phyloP scores from a whole-genome alignment of 1,284 basidiomycete genomes.

The Tylopilus sp. region DNA sequence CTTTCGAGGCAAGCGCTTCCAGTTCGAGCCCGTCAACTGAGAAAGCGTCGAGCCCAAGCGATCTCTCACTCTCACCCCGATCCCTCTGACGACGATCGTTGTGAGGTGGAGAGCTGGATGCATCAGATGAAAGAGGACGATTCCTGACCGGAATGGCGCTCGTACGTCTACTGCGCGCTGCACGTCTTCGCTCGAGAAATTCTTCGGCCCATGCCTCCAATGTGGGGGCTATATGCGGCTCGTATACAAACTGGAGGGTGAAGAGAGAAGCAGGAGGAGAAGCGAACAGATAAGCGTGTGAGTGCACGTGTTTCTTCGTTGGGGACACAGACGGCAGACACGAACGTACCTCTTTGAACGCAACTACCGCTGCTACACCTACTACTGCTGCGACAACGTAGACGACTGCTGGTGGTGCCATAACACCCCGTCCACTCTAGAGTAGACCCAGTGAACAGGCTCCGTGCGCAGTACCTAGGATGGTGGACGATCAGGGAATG shows the following conservation, averaged over 20 bases:
- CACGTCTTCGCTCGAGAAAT: conserved; percentile 40
- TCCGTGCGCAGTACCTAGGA: conserved; percentile 18
- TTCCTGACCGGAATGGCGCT: conserved; percentile 24
- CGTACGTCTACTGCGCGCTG: conserved; percentile 28
- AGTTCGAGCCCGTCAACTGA: conserved; percentile 41
- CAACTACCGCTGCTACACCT: conserved; percentile 38
- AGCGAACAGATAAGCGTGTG: conserved; percentile 11
- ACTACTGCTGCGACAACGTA: conserved; percentile 40
- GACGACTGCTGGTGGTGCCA: conserved; percentile 34
- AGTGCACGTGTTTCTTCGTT: conserved; percentile 21
- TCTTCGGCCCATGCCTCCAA: conserved; percentile 50
- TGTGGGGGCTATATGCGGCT: conserved; percentile 56
- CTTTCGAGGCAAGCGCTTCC: conserved; percentile 44
- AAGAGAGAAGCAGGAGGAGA: not conserved
- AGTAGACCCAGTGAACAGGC: conserved; percentile 5
- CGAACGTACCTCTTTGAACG: conserved; percentile 42
- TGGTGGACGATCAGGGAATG: not conserved
- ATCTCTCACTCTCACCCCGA: conserved; percentile 9
- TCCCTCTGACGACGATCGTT: conserved; percentile 7
- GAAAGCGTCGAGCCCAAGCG: not conserved
- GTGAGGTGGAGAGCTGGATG: conserved; percentile 16
- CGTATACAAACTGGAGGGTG: conserved; percentile 49
- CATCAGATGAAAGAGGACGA: conserved; percentile 11
- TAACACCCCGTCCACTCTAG: conserved; percentile 9
- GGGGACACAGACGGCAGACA: not conserved